These are phyloP conservation scores for Chytriomyces confervae DNA, from an alignment of 192 early-diverging fungal genomes.

Conservation along the genomic window DNA sequence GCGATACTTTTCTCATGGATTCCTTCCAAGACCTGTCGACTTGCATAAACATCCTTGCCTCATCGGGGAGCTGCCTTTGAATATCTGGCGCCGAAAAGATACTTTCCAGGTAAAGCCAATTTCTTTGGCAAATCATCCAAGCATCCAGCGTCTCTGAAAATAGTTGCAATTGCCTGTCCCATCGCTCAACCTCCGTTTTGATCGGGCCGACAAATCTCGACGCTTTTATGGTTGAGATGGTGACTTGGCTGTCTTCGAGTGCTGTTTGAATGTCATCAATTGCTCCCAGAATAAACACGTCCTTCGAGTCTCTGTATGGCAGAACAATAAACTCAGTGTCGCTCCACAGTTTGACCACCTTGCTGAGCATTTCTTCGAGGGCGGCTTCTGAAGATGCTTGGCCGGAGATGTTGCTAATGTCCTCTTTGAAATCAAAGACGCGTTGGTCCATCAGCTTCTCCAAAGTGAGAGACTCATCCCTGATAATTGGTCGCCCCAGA, in stretches of 20 bases:
- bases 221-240: constrained; percentile 64
- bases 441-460: constrained; percentile 59
- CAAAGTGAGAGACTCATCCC: constrained; percentile 61
- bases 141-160: constrained; percentile 66
- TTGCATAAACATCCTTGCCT: constrained; percentile 64
- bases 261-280: constrained; percentile 67
- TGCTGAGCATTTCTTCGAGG: constrained; percentile 66
- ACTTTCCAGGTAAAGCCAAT: constrained; percentile 65
- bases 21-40: constrained; percentile 70
- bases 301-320: constrained; percentile 62
- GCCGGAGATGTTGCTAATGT: constrained; percentile 59
- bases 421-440: constrained; percentile 67
- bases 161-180: constrained; percentile 61
- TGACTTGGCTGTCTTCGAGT: constrained; percentile 66
- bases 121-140: constrained; percentile 63
- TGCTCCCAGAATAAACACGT: constrained; percentile 68
- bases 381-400: constrained; percentile 65
- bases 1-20: constrained; percentile 59
- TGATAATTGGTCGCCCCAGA: constrained; percentile 55
- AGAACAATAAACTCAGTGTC: constrained; percentile 64
- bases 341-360: constrained; percentile 61
- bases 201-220: constrained; percentile 66
- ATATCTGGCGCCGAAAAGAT: constrained; percentile 70
- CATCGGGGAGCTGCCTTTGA: constrained; percentile 66
- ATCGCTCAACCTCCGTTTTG: constrained; percentile 61